phyloP scores from a whole-genome alignment of 495 filamentous ascomycete species.

The Penicillium paradoxum region DNA sequence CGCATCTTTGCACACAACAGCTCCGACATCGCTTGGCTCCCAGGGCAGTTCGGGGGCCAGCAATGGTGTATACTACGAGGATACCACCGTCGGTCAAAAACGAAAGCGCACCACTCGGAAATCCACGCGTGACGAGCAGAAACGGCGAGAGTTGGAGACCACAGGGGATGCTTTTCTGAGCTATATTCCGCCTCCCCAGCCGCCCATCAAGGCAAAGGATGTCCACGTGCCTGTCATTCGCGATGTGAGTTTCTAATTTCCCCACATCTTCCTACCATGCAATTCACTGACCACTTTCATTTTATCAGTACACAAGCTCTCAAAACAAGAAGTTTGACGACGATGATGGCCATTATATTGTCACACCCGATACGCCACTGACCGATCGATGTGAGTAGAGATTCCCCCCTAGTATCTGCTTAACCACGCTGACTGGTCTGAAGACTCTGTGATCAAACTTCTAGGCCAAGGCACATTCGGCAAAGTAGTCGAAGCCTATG shows the following conservation, averaged over 20 bases:
- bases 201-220: conserved; percentile 86
- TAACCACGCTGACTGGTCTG: conserved; percentile 9
- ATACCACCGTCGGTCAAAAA: conserved; percentile 67
- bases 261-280: neutral
- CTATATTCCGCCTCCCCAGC: conserved; percentile 81
- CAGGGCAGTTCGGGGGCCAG: conserved; percentile 58
- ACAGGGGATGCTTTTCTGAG: conserved; percentile 65
- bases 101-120: conserved; percentile 77
- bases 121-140: conserved; percentile 74
- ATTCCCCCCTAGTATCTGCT: neutral
- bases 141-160: conserved; percentile 62
- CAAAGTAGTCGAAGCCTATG: conserved; percentile 91
- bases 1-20: conserved; percentile 80
- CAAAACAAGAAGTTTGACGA: conserved; percentile 72
- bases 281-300: conserved; percentile 12
- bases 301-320: conserved; percentile 36
- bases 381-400: conserved; percentile 81
- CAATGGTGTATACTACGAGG: conserved; percentile 50
- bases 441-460: conserved; percentile 81
- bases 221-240: conserved; percentile 74
- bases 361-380: conserved; percentile 72
- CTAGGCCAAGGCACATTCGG: conserved; percentile 97
- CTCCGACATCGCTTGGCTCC: conserved; percentile 83
- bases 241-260: conserved; percentile 62
- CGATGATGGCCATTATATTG: conserved; percentile 94